A percentile compares a stretch with the other conserved stretches of the same genome.
phyloP scores from a whole-genome alignment of 129 eudicot genomes.

The Helianthus tuberosus region DNA sequence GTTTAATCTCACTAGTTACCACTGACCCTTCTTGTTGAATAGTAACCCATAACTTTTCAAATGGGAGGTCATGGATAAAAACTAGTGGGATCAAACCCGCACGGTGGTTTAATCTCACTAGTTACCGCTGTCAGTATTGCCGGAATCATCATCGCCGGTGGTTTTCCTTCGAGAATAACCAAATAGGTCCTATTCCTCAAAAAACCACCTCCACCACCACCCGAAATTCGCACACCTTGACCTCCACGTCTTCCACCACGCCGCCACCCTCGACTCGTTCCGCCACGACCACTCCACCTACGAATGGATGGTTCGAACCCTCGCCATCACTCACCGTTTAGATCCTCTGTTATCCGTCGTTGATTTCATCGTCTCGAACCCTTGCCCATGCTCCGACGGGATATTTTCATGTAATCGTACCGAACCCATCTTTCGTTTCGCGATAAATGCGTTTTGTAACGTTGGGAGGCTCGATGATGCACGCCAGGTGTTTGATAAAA shows the following conservation, averaged over 20 bases:
- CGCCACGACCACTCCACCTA: constrained; percentile 87
- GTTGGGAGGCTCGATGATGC: constrained; percentile 72
- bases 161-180: too few species aligned
- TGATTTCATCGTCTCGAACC: constrained; percentile 64
- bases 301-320: constrained; percentile 74
- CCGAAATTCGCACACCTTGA: constrained; percentile 83
- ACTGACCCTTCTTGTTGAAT: too few species aligned
- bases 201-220: constrained; percentile 71
- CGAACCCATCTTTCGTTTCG: constrained; percentile 71
- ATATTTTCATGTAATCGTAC: constrained; percentile 76
- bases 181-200: constrained; percentile 68
- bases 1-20: too few species aligned
- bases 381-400: constrained; percentile 95
- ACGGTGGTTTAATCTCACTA: too few species aligned
- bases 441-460: constrained; percentile 63
- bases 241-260: constrained; percentile 74
- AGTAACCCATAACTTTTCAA: too few species aligned
- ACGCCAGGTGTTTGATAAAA: constrained; percentile 49
- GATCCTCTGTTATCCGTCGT: constrained; percentile 45
- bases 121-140: too few species aligned
- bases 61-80: too few species aligned
- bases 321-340: constrained; percentile 67
- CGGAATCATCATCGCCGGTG: too few species aligned
- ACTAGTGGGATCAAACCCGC: too few species aligned
- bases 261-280: constrained; percentile 74